Evolutionary conservation across 257 asterid genomes (phyloP).

Genomic region (Phtheirospermum japonicum): DNA sequence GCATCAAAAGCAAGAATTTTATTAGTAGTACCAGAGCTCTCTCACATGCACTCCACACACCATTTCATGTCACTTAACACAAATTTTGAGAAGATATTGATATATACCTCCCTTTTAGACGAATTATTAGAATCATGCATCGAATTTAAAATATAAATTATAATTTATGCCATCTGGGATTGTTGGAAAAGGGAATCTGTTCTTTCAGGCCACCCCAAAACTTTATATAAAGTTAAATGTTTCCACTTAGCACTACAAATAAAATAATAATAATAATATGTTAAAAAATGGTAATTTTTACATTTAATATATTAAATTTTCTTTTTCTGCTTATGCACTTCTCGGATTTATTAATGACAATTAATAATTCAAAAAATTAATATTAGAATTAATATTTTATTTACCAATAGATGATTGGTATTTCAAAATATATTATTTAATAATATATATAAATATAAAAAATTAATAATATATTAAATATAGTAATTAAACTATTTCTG

Average conservation of each 20-base stretch:
- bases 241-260: slow-evolving; percentile 37
- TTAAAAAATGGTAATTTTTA: too few species aligned
- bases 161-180: slow-evolving; percentile 13
- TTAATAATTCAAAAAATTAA: too few species aligned
- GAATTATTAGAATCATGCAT: not conserved
- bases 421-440: too few species aligned
- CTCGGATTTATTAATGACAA: too few species aligned
- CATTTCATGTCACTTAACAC: slow-evolving; percentile 34
- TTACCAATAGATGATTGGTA: too few species aligned
- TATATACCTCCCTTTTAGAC: not conserved
- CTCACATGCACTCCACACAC: slow-evolving; percentile 42
- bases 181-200: slow-evolving; percentile 33
- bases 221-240: slow-evolving; percentile 42
- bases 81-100: slow-evolving; percentile 31
- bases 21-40: slow-evolving; percentile 1
- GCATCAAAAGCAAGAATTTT: slow-evolving; percentile 28
- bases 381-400: too few species aligned
- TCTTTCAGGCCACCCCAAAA: slow-evolving; percentile 34
- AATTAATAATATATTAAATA: too few species aligned
- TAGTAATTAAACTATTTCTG: too few species aligned
- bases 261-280: not conserved
- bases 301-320: too few species aligned
- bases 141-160: not conserved
- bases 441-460: too few species aligned
- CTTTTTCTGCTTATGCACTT: too few species aligned